phyloP scores from a whole-genome alignment of 106 monocot species.

The Acorus gramineus region DNA sequence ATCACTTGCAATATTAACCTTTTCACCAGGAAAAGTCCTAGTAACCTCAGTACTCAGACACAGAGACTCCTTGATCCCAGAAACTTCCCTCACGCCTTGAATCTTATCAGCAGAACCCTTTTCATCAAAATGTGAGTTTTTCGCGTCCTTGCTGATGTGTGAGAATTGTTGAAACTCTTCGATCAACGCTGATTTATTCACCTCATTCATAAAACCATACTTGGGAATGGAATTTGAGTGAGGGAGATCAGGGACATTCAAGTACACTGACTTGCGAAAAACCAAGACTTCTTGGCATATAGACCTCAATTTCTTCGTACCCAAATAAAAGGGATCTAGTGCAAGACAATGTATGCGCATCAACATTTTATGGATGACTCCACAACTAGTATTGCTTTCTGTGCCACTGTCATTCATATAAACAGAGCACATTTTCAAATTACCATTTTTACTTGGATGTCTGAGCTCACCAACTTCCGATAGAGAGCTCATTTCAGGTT shows the following conservation, averaged over 20 bases:
- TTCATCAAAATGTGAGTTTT: background rate
- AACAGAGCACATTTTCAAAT: no score
- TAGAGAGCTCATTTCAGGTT: no score
- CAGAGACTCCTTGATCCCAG: no score
- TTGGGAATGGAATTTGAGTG: background rate
- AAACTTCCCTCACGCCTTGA: background rate
- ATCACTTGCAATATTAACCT: background rate
- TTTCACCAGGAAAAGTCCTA: background rate
- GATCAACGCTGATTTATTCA: no score
- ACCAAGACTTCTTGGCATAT: background rate
- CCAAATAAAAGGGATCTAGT: constrained; percentile 6
- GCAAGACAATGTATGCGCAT: constrained; percentile 4
- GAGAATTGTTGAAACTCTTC: no score
- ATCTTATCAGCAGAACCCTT: background rate
- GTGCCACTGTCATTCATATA: no score
- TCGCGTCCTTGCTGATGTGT: background rate
- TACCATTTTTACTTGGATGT: no score
- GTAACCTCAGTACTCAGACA: background rate
- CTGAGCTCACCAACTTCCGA: no score
- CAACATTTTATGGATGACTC: no score
- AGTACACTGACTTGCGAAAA: background rate
- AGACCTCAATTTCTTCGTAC: background rate
- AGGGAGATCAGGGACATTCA: constrained; percentile 5
- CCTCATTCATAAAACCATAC: background rate
- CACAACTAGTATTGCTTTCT: no score